These are phyloP conservation scores for Cornus controversa DNA, from an alignment of 148 eudicot genomes.

Conservation along the genomic window DNA sequence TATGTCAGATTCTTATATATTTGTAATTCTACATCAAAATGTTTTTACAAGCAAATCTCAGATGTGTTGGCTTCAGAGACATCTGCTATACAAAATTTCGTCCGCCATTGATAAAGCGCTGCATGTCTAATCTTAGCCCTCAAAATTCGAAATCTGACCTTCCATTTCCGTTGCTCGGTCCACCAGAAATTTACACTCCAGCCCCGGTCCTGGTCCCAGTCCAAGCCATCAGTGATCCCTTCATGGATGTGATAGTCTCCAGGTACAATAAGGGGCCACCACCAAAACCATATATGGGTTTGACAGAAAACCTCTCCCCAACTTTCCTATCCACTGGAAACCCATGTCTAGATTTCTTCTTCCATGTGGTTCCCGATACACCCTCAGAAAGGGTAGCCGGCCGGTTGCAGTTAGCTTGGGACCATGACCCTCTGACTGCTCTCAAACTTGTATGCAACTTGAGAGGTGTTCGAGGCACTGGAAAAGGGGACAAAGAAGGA, in stretches of 20 bases:
- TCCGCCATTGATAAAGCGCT: neutral
- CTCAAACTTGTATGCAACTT: slow-evolving; percentile 14
- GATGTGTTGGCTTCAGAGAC: neutral
- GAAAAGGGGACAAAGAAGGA: slow-evolving; percentile 15
- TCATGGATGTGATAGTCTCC: slow-evolving; percentile 11
- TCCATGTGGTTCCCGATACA: slow-evolving; percentile 19
- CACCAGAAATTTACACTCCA: slow-evolving; percentile 14
- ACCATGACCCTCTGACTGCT: slow-evolving; percentile 13
- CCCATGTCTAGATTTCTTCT: slow-evolving; percentile 18
- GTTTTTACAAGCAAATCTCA: no score
- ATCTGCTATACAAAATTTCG: neutral
- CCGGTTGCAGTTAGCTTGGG: slow-evolving; percentile 13
- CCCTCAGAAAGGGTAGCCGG: neutral
- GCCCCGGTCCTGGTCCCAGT: neutral
- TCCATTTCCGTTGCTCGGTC: slow-evolving; percentile 5
- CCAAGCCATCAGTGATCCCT: neutral
- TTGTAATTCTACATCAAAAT: no score
- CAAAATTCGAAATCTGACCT: neutral
- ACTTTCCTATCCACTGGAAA: slow-evolving; percentile 18
- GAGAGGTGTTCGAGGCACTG: slow-evolving; percentile 14
- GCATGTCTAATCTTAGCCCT: neutral
- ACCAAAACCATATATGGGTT: slow-evolving; percentile 10
- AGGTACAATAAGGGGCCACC: neutral
- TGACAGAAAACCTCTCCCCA: slow-evolving; percentile 3
- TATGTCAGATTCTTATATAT: no score